Evolutionary conservation across 139 green algal species (phyloP), one percentile per base, ranked within the genome.

Genomic region (Eudorina sp.): DNA sequence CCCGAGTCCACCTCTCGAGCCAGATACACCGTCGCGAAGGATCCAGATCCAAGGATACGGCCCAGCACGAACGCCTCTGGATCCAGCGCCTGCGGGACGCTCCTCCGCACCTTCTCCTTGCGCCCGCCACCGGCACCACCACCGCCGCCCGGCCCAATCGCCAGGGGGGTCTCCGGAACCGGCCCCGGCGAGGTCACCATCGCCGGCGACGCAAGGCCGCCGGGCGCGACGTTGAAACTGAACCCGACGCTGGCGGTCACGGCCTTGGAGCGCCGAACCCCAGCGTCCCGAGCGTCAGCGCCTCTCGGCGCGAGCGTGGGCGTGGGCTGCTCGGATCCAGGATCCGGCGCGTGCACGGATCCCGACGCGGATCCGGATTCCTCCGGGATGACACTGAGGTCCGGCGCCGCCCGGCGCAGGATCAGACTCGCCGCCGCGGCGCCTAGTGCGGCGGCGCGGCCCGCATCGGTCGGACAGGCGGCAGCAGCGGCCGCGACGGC

Each of bases 21-120:
- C 21, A 88, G 8, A 83, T 90, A 93, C 53, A 93, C 90, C 2
- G 90, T 93, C 8, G 90, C 82, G 34, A 90, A 93, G 53, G 81
- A 88, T 25, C 90, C 90, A 6, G 43, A 82, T 46, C 90, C 90
- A 11, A 92, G 72, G 27, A 78, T 38, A 29, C 72, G 31, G 16
- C 85, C 85, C 40, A 90, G 51, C 53, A 73, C 19, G 72, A 89
- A 92, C 11, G 5, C 34, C 2, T 34, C 83, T 21, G 83, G 18
- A n/a, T 87, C 81, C 43, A 87, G 62, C 64, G 78, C 80, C 11
- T 23, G 14, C 0, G 80, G 80, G 2, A 23, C 80, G 16, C 18
- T 8, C 21, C 78, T 55, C 51, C 48, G 53, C 16, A 34, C 34
- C 53, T 72, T 72, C 19, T 83, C n/a, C 43, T 36, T 40, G 45